Percentiles rank a stretch among this genome's conserved stretches.
phyloP scores from a whole-genome alignment of 2,329 filamentous ascomycete species.

The Ophiostoma himal-ulmi region DNA sequence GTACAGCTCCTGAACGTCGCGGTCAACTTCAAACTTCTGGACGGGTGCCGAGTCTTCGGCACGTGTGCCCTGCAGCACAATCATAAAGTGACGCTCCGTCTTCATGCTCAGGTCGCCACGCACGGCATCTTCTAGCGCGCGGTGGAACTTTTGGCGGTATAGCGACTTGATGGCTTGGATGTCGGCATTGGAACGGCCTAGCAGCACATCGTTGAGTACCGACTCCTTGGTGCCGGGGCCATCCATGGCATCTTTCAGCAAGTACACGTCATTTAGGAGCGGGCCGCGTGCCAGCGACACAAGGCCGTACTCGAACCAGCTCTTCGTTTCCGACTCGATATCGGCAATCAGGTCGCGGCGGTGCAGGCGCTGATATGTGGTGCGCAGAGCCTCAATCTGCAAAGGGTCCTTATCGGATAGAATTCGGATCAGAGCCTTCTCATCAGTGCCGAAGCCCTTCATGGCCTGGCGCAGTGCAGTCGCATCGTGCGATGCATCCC shows the following conservation, averaged over 20 bases:
- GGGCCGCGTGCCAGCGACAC: slow-evolving; percentile 73
- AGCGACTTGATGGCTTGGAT: slow-evolving; percentile 76
- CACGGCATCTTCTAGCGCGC: slow-evolving; percentile 64
- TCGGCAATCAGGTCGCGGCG: slow-evolving; percentile 67
- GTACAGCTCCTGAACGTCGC: slow-evolving; percentile 71
- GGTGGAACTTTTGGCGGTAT: slow-evolving; percentile 63
- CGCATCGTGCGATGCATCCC: slow-evolving; percentile 63
- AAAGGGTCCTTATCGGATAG: slow-evolving; percentile 70
- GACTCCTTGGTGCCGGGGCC: slow-evolving; percentile 81
- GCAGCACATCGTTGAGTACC: slow-evolving; percentile 78
- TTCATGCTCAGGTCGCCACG: slow-evolving; percentile 76
- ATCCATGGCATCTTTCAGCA: slow-evolving; percentile 64
- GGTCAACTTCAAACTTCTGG: slow-evolving; percentile 65
- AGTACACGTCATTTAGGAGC: slow-evolving; percentile 66
- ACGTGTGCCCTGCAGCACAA: slow-evolving; percentile 68
- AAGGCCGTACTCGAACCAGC: slow-evolving; percentile 69
- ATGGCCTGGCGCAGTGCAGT: slow-evolving; percentile 72
- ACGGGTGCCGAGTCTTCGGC: slow-evolving; percentile 73
- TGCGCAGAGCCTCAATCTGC: slow-evolving; percentile 63
- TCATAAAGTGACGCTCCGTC: slow-evolving; percentile 78
- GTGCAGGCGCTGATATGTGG: slow-evolving; percentile 59
- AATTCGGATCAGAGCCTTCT: slow-evolving; percentile 65
- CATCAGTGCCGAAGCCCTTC: slow-evolving; percentile 87
- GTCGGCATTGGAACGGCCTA: slow-evolving; percentile 80
- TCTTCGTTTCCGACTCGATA: slow-evolving; percentile 68